These are phyloP conservation scores for Stentor coeruleus DNA, from an alignment of 73 alveolate species.

Conservation along the genomic window DNA sequence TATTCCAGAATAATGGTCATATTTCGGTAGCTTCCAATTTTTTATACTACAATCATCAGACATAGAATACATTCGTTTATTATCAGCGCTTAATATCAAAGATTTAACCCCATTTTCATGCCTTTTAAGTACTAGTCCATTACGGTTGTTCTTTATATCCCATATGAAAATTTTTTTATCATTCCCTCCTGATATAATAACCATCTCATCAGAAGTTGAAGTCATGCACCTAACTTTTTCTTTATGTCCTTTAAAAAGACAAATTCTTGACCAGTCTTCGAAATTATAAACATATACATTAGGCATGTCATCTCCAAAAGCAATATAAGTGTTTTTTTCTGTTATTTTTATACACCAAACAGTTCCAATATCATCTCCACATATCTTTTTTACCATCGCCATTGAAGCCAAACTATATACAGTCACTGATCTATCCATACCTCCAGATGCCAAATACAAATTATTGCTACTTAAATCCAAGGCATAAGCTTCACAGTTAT, in stretches of 20 bases:
- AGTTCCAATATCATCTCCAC: background rate
- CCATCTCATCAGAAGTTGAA: background rate
- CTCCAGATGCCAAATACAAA: background rate
- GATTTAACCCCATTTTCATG: background rate
- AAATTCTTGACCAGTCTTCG: background rate
- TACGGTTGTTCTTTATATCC: background rate
- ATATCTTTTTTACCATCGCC: background rate
- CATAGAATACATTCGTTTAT: background rate
- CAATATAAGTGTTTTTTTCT: background rate
- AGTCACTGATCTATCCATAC: background rate
- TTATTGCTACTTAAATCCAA: background rate
- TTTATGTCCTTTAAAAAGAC: background rate
- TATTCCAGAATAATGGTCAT: background rate
- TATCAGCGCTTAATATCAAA: background rate
- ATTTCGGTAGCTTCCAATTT: background rate
- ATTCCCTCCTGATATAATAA: background rate
- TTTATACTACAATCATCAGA: background rate
- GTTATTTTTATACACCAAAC: background rate
- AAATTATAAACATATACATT: background rate
- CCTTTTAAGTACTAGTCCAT: background rate
- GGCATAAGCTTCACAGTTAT: background rate
- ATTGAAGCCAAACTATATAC: background rate
- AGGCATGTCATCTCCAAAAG: background rate
- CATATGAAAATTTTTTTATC: background rate
- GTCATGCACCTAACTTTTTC: background rate